These are phyloP conservation scores for Talaromyces sp. DNA, from an alignment of 2,329 filamentous ascomycete species.

Conservation along the genomic window DNA sequence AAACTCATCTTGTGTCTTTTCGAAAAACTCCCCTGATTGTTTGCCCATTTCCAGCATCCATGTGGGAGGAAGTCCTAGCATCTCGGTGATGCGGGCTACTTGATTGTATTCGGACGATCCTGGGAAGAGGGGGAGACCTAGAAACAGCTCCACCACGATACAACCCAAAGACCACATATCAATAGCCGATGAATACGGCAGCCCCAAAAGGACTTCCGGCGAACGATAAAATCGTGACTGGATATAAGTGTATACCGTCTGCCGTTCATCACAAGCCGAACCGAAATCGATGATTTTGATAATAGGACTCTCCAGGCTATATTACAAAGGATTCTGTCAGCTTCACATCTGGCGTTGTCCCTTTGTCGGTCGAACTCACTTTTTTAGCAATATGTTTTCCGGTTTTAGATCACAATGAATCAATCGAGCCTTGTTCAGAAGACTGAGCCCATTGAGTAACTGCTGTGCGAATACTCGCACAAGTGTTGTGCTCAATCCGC, in stretches of 20 bases:
- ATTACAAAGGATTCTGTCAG: slow-evolving; percentile 9
- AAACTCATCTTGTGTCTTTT: slow-evolving; percentile 87
- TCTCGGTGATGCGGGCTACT: slow-evolving; percentile 93
- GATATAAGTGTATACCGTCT: slow-evolving; percentile 98
- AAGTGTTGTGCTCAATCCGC: slow-evolving; percentile 90
- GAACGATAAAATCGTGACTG: slow-evolving; percentile 98
- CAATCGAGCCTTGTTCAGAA: slow-evolving; percentile 91
- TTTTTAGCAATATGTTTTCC: slow-evolving; percentile 96
- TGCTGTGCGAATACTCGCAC: slow-evolving; percentile 98
- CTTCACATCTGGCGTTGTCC: not conserved
- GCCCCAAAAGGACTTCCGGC: slow-evolving; percentile 87
- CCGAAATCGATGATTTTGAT: slow-evolving; percentile 99
- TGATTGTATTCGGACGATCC: slow-evolving; percentile 99
- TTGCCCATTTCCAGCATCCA: slow-evolving; percentile 99
- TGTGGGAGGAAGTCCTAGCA: slow-evolving; percentile 91
- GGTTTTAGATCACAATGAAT: slow-evolving; percentile 99
- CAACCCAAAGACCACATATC: slow-evolving; percentile 99
- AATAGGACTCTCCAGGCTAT: slow-evolving; percentile 85
- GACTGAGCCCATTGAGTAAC: slow-evolving; percentile 80
- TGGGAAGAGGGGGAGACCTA: slow-evolving; percentile 89
- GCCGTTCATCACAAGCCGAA: slow-evolving; percentile 93
- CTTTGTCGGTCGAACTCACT: slow-evolving; percentile 46
- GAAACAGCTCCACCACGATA: slow-evolving; percentile 95
- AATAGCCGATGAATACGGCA: slow-evolving; percentile 96
- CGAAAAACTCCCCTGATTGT: slow-evolving; percentile 94